phyloP scores from a whole-genome alignment of 2,329 filamentous ascomycete species.

The Diaporthe helianthi region DNA sequence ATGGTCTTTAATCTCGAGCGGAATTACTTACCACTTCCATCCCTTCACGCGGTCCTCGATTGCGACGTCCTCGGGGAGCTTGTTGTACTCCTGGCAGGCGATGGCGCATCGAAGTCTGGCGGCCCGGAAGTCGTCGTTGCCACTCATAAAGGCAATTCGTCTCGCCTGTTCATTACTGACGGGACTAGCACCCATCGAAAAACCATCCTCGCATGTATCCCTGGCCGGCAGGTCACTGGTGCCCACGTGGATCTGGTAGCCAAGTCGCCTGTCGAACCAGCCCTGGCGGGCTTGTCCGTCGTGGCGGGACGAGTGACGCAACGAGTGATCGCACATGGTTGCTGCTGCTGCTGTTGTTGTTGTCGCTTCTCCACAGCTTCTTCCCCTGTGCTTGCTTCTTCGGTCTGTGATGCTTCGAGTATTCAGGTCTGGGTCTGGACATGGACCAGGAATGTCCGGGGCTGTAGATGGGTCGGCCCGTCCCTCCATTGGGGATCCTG shows the following conservation, averaged over 20 bases:
- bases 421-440: background rate
- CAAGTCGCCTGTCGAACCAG: background rate
- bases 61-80: constrained; percentile 41
- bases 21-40: constrained; percentile 40
- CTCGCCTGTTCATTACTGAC: constrained; percentile 14
- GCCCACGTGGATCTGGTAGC: background rate
- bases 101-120: constrained; percentile 40
- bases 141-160: constrained; percentile 40
- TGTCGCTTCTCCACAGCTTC: background rate
- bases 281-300: background rate
- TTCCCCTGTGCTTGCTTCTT: background rate
- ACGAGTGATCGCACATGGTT: background rate
- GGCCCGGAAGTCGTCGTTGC: constrained; percentile 42
- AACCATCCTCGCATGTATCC: background rate
- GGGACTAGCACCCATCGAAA: background rate
- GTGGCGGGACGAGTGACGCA: background rate
- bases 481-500: background rate
- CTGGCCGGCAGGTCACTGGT: background rate
- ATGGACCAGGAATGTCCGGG: background rate
- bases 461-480: background rate
- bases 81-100: constrained; percentile 43
- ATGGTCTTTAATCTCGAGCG: background rate
- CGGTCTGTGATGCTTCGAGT: background rate
- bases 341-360: background rate
- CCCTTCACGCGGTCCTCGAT: constrained; percentile 38